Conservation (phyloP, 208 protist species). For the Leishmania guyanensis region DNA sequence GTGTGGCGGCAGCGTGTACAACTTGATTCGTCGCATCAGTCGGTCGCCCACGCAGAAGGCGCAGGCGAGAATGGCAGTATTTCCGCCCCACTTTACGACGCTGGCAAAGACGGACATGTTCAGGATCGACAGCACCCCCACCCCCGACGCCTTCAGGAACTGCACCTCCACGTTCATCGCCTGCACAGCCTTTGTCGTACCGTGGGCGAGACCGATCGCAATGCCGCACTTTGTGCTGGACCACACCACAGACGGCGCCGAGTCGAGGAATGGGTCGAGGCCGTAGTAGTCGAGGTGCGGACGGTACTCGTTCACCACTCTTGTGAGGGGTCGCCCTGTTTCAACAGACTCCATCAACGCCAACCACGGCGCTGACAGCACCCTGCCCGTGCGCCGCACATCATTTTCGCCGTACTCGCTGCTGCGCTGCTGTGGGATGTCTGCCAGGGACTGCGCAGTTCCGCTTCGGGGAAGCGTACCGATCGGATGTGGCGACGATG, state of each 20-base stretch:
- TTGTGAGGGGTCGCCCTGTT: slow-evolving; percentile 63
- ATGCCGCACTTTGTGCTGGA: slow-evolving; percentile 84
- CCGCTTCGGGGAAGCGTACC: slow-evolving; percentile 4
- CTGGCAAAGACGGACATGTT: slow-evolving; percentile 84
- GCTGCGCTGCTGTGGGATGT: neutral
- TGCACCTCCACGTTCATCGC: slow-evolving; percentile 82
- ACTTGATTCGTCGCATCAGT: slow-evolving; percentile 48
- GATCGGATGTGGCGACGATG: slow-evolving; percentile 6
- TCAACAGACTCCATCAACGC: slow-evolving; percentile 68
- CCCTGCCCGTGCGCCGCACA: slow-evolving; percentile 1
- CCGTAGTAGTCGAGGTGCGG: slow-evolving; percentile 80
- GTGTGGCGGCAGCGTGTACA: slow-evolving; percentile 51
- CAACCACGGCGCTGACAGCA: slow-evolving; percentile 50
- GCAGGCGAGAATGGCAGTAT: slow-evolving; percentile 54
- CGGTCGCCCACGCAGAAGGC: slow-evolving; percentile 84
- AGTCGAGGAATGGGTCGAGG: slow-evolving; percentile 80
- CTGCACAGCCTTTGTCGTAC: slow-evolving; percentile 62
- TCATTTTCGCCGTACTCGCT: neutral
- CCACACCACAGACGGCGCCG: slow-evolving; percentile 76
- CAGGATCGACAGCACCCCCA: slow-evolving; percentile 78
- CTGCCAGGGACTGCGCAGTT: neutral
- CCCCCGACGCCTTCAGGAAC: slow-evolving; percentile 80
- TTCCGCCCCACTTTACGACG: slow-evolving; percentile 88
- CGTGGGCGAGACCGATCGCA: slow-evolving; percentile 76
- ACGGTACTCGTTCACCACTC: slow-evolving; percentile 76